A percentile compares a stretch with the other conserved stretches of the same genome.
Evolutionary conservation across 257 asterid species (phyloP).

Genomic region (Solanum rostratum): DNA sequence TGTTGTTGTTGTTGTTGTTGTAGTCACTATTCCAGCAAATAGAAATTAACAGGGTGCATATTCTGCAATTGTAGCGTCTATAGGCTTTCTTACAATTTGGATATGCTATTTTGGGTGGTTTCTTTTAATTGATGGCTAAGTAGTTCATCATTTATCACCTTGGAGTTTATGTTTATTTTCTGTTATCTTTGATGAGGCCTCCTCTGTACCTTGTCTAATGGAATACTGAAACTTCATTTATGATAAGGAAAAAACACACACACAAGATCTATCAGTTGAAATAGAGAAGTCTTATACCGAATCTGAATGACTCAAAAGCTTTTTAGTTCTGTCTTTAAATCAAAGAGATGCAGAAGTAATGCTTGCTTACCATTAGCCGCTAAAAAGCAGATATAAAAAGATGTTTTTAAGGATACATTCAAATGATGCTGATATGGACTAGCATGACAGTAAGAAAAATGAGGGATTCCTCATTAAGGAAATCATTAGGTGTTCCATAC

Average conservation of each 20-base stretch:
- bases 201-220: background rate
- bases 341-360: background rate
- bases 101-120: background rate
- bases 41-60: background rate
- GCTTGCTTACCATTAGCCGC: background rate
- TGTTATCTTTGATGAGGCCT: background rate
- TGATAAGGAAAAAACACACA: background rate
- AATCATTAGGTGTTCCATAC: conserved; percentile 10
- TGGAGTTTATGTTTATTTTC: background rate
- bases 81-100: background rate
- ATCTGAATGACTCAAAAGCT: background rate
- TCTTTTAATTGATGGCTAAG: background rate
- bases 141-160: background rate
- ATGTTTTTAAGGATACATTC: background rate
- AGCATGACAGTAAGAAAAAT: background rate
- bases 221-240: background rate
- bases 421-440: background rate
- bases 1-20: too few relatives aligned
- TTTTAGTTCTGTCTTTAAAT: background rate
- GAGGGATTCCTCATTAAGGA: background rate
- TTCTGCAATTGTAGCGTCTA: background rate
- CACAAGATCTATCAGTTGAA: background rate
- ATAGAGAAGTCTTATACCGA: background rate
- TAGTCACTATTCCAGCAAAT: background rate
- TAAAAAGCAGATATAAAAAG: background rate